Base-by-base conservation (phyloP, 805 yeast species). In the Millerago galiae region DNA sequence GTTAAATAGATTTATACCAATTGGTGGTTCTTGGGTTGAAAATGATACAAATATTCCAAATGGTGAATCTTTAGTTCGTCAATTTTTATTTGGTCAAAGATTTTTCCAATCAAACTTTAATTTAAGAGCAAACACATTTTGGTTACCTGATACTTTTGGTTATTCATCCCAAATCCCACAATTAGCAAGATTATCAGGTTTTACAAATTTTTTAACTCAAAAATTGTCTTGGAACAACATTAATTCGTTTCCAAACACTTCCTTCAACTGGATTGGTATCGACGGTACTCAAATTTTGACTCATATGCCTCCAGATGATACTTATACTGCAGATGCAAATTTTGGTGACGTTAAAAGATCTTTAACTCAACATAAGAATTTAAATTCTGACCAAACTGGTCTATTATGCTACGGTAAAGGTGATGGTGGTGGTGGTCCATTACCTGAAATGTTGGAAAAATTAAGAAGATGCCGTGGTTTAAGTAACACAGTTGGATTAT, bases 381-480 rank as follows among this genome's bases (percentile, higher is more conserved):
- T 85, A 50, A 81, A 88, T 44, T 77, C 80, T 47, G 89, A 81
- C 42, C 91, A 85, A 46, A 79, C 85, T 9, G 91, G 95, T 0
- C 68, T 91, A 53, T 66, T 93, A 57, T 68, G 89, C 34, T 93
- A 77, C 54, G 99, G 99, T 32, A 81, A 84, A 54, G 99, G 99
- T 55, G 99, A 91, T 60, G 99, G 99, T 54, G 99, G 99, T 48
- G 99, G 99, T 50, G 99, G 99, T 8, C 98, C 99, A 36, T 81
- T 87, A 4, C 84, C 85, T 32, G 95, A 86, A 56, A 90, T 89
- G 95, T 56, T 91, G 49, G 98, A 93, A 59, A 90, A 88, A 60
- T 71, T 91, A 56, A 79, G 98, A 58, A 79, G 98, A 53, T 82
- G 91, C 60, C 75, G 98, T 56, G 97, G 97, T 13, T 62, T 90